Evolutionary conservation across 2,329 filamentous ascomycete species (phyloP).

Genomic region (Hypoxylon sp.): DNA sequence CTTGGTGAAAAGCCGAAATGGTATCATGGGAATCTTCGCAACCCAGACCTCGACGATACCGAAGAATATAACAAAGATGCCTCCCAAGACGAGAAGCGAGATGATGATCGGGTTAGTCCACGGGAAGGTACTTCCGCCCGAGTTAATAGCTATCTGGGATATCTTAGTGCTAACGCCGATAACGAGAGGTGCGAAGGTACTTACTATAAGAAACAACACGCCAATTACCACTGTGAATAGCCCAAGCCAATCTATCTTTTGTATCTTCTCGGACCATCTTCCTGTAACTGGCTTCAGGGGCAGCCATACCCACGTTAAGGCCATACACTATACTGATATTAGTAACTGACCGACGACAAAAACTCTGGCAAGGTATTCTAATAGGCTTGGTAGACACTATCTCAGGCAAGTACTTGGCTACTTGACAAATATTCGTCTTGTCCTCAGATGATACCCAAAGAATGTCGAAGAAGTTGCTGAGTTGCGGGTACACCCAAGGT

Average conservation of each 20-base stretch:
- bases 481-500: background rate
- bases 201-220: constrained; percentile 41
- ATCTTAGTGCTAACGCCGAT: constrained; percentile 3
- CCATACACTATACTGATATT: constrained; percentile 20
- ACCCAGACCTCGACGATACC: constrained; percentile 39
- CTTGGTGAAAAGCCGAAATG: constrained; percentile 39
- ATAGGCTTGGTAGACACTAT: background rate
- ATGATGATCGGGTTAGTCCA: constrained; percentile 43
- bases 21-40: constrained; percentile 45
- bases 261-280: constrained; percentile 40
- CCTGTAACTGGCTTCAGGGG: constrained; percentile 42
- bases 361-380: background rate
- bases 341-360: background rate
- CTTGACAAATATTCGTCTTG: background rate
- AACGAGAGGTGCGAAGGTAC: background rate
- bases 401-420: background rate
- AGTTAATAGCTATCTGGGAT: constrained; percentile 47
- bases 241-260: constrained; percentile 49
- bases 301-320: constrained; percentile 32
- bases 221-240: constrained; percentile 37
- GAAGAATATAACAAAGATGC: constrained; percentile 40
- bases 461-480: too few relatives aligned
- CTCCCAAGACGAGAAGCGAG: constrained; percentile 35
- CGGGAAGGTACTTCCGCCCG: constrained; percentile 45
- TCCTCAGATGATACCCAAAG: background rate